Percentiles rank a stretch among this genome's conserved stretches.
Evolutionary conservation across 2,329 filamentous ascomycete species (phyloP).

Genomic region (Zymoseptoria tritici): DNA sequence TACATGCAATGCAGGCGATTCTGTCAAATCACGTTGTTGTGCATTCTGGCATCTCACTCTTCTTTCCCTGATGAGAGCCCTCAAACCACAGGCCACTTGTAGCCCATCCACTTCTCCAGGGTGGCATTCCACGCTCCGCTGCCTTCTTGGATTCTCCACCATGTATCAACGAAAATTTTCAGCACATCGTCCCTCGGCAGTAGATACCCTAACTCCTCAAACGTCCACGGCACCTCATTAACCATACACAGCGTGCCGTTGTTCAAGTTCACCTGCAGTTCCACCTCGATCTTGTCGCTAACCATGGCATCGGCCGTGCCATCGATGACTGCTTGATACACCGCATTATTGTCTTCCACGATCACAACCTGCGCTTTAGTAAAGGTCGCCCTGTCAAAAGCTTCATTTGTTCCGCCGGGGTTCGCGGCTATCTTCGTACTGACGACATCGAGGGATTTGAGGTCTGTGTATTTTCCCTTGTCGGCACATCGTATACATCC

Average conservation of each 20-base stretch:
- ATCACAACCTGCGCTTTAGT: constrained; percentile 1
- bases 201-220: constrained; percentile 3
- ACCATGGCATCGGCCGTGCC: constrained; percentile 2
- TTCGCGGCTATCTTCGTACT: constrained; percentile 1
- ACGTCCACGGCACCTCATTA: constrained; percentile 4
- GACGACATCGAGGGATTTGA: neutral
- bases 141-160: neutral
- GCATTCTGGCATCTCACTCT: too few species aligned
- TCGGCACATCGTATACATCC: constrained; percentile 1
- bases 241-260: constrained; percentile 3
- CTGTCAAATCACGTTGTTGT: too few species aligned
- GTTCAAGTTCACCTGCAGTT: constrained; percentile 3
- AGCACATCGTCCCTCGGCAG: constrained; percentile 1
- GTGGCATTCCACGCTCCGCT: neutral
- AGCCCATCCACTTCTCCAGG: neutral
- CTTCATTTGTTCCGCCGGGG: constrained; percentile 2
- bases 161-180: constrained; percentile 1
- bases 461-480: neutral
- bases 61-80: neutral
- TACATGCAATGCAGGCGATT: neutral
- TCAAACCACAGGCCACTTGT: neutral
- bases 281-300: constrained; percentile 2
- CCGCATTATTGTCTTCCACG: constrained; percentile 3
- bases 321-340: constrained; percentile 1
- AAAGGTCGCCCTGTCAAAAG: constrained; percentile 2